phyloP scores from a whole-genome alignment of 305 asterid species.

The Solanum hybrid region DNA sequence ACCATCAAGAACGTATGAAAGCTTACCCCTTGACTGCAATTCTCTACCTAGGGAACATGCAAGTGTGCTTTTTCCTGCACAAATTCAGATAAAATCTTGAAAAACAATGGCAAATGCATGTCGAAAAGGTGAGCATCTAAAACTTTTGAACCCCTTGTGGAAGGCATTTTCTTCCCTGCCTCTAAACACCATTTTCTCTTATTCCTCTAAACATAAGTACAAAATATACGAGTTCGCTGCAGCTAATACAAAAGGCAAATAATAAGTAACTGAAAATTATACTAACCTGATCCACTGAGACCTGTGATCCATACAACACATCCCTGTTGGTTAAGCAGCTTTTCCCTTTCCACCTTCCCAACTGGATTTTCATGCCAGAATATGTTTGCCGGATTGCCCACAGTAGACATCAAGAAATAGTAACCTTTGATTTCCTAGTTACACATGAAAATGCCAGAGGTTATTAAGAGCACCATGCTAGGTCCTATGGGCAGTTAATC shows the following conservation, averaged over 20 bases:
- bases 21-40: conserved; percentile 73
- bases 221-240: neutral
- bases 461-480: neutral
- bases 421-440: conserved; percentile 9
- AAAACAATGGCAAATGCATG: neutral
- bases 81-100: neutral
- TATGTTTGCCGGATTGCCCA: conserved; percentile 75
- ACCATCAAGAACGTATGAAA: conserved; percentile 88
- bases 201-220: neutral
- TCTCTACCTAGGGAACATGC: conserved; percentile 87
- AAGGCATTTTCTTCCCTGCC: neutral
- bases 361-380: conserved; percentile 93
- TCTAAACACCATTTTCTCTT: neutral
- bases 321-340: conserved; percentile 80
- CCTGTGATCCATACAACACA: conserved; percentile 98
- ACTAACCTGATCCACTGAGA: conserved; percentile 89
- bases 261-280: neutral
- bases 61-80: conserved; percentile 79
- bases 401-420: conserved; percentile 37
- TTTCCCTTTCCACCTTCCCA: conserved; percentile 71
- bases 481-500: neutral
- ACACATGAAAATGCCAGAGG: neutral
- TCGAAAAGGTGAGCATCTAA: neutral
- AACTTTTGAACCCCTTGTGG: neutral
- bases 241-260: neutral